Evolutionary conservation across 768 basidiomycete genomes (phyloP).

Genomic region (Lactarius hatsudake): DNA sequence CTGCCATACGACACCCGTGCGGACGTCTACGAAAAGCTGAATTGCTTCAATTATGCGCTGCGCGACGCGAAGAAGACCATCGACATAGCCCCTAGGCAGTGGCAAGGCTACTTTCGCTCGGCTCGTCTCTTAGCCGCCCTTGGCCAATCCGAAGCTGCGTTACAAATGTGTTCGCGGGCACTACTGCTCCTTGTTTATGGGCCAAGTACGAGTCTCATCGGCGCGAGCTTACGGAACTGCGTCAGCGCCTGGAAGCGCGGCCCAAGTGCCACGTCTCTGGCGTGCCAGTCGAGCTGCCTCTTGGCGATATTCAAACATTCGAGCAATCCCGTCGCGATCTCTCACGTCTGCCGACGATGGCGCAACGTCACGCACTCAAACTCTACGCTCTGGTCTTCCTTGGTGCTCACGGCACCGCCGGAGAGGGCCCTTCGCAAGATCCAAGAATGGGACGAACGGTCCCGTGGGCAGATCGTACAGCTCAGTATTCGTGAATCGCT

Average conservation of each 20-base stretch:
- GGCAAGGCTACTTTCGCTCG: constrained; percentile 77
- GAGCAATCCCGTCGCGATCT: constrained; percentile 46
- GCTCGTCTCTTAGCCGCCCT: constrained; percentile 61
- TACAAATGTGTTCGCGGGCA: constrained; percentile 60
- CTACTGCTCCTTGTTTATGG: constrained; percentile 47
- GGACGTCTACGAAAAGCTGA: constrained; percentile 62
- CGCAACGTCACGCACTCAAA: constrained; percentile 48
- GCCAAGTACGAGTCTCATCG: constrained; percentile 41
- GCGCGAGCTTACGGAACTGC: constrained; percentile 32
- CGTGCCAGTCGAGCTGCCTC: constrained; percentile 68
- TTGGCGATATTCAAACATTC: constrained; percentile 50
- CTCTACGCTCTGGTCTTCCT: constrained; percentile 57
- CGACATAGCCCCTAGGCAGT: constrained; percentile 59
- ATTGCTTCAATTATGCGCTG: constrained; percentile 60
- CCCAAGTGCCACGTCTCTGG: constrained; percentile 22
- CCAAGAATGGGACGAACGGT: constrained; percentile 57
- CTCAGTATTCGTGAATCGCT: constrained; percentile 13
- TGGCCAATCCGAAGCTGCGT: constrained; percentile 49
- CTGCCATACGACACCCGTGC: constrained; percentile 74
- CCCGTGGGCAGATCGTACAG: constrained; percentile 44
- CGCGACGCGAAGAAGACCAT: constrained; percentile 67
- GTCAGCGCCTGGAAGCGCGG: constrained; percentile 6
- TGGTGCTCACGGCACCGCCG: constrained; percentile 45
- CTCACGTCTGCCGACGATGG: constrained; percentile 66
- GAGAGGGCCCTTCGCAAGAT: constrained; percentile 50